Percentiles rank a stretch among this genome's conserved stretches.
phyloP scores from a whole-genome alignment of 768 basidiomycete species.

The Tricholoma hemisulphureum region DNA sequence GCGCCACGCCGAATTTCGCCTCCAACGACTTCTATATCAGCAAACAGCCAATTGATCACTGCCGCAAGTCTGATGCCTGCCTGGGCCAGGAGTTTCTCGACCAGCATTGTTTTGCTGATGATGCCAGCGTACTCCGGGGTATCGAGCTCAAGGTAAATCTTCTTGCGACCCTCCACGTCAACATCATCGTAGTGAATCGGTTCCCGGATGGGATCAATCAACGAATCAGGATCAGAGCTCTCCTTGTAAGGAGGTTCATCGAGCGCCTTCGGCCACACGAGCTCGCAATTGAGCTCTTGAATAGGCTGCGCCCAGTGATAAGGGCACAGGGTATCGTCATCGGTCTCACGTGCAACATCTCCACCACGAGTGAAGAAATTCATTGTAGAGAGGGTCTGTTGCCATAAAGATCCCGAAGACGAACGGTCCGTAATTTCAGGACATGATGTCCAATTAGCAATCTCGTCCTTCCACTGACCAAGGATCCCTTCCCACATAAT shows the following conservation, averaged over 20 bases:
- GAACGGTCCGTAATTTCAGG: background rate
- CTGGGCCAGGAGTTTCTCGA: conserved; percentile 83
- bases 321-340: conserved; percentile 68
- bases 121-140: conserved; percentile 75
- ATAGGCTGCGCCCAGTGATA: conserved; percentile 74
- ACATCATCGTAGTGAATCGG: conserved; percentile 6
- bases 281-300: conserved; percentile 76
- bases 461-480: conserved; percentile 59
- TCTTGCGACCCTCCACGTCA: conserved; percentile 8
- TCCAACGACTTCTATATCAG: conserved; percentile 26
- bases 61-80: conserved; percentile 84
- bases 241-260: conserved; percentile 46
- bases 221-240: conserved; percentile 8
- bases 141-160: conserved; percentile 65
- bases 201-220: conserved; percentile 12
- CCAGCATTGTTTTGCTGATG: conserved; percentile 62
- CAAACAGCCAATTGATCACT: conserved; percentile 74
- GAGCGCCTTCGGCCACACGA: conserved; percentile 76
- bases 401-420: conserved; percentile 21
- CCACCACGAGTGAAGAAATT: conserved; percentile 13
- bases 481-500: conserved; percentile 85
- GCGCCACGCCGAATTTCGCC: background rate
- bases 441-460: conserved; percentile 68
- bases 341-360: conserved; percentile 29
- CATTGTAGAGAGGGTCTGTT: conserved; percentile 27